Percentiles rank a stretch among this genome's conserved stretches.
Evolutionary conservation across 306 rosid species (phyloP).

Genomic region (Ormosia emarginata): DNA sequence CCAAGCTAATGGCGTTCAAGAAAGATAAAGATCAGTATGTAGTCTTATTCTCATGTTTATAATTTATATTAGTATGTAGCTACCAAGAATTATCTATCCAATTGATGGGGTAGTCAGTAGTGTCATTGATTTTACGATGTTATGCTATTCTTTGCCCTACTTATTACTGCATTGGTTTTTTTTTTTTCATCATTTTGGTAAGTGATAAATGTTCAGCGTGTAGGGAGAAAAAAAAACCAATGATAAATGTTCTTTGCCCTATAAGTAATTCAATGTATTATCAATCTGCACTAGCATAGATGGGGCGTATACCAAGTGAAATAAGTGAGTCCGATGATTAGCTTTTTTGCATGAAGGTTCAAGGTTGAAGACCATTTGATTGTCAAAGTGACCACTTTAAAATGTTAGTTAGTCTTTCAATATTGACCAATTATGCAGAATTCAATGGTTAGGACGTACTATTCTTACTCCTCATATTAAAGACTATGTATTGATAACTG

Average conservation of each 20-base stretch:
- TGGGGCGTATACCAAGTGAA: not conserved
- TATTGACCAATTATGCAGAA: not conserved
- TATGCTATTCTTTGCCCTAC: not conserved
- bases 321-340: not conserved
- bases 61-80: not conserved
- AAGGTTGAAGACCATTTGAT: not conserved
- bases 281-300: not conserved
- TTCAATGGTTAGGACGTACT: not conserved
- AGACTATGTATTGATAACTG: not conserved
- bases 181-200: not conserved
- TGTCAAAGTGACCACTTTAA: not conserved
- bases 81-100: not conserved
- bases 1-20: conserved; percentile 87
- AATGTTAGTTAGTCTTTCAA: not conserved
- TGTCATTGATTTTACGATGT: not conserved
- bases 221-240: not conserved
- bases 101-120: not conserved
- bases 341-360: not conserved
- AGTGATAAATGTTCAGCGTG: not conserved
- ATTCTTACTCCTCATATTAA: not conserved
- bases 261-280: not conserved
- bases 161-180: not conserved
- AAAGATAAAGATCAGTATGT: conserved; percentile 95
- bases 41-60: conserved; percentile 1
- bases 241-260: too few species aligned